Evolutionary conservation across 2,329 filamentous ascomycete species (phyloP).

Genomic region (Thermoascus crustaceus): DNA sequence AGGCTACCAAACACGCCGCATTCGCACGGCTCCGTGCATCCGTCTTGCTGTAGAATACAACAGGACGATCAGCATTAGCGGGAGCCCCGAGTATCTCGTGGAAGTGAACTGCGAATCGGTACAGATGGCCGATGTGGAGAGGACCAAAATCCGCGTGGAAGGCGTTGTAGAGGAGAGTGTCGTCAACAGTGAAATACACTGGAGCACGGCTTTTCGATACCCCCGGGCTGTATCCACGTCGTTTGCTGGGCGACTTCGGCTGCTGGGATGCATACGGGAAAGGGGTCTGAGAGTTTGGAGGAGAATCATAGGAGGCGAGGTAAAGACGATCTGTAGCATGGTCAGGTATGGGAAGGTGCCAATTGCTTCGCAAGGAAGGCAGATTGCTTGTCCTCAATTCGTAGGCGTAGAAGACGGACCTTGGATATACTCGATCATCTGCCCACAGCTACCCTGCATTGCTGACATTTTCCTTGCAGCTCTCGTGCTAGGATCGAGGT

Average conservation of each 20-base stretch:
- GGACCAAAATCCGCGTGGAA: constrained; percentile 99
- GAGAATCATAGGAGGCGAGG: constrained; percentile 79
- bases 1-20: constrained; percentile 86
- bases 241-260: constrained; percentile 64
- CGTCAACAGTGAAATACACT: constrained; percentile 93
- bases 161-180: constrained; percentile 88
- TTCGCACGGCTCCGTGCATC: constrained; percentile 85
- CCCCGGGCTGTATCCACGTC: too few species aligned
- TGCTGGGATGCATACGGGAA: constrained; percentile 68
- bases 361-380: constrained; percentile 4
- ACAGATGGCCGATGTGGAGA: constrained; percentile 92
- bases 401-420: too few species aligned
- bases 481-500: neutral
- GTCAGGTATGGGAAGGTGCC: neutral
- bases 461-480: constrained; percentile 36
- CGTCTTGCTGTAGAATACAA: constrained; percentile 92
- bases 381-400: too few species aligned
- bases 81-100: constrained; percentile 90
- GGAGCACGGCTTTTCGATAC: too few species aligned
- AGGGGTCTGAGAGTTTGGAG: constrained; percentile 70
- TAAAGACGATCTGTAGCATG: constrained; percentile 71
- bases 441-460: constrained; percentile 60
- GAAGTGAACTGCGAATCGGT: constrained; percentile 90
- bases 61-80: constrained; percentile 78
- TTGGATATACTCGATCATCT: constrained; percentile 94